These are phyloP conservation scores for Cylindrotheca closterium DNA, from an alignment of 108 stramenopile genomes.

Conservation along the genomic window DNA sequence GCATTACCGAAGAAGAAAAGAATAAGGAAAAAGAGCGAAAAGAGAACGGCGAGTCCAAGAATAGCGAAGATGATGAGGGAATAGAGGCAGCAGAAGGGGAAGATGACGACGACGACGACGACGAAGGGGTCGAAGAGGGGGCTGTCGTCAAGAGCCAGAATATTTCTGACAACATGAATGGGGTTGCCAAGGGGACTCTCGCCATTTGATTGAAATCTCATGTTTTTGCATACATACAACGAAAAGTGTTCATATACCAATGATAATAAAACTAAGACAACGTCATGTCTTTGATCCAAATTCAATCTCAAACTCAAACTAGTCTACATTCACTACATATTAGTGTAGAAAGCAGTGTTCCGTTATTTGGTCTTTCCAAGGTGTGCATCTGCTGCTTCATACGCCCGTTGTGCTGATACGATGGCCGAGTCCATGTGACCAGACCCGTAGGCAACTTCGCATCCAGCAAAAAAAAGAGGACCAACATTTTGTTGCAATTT, in stretches of 20 bases:
- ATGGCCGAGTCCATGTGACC: neutral
- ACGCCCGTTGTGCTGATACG: neutral
- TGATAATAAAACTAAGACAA: too few relatives aligned
- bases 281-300: too few relatives aligned
- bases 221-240: too few relatives aligned
- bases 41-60: neutral
- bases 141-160: neutral
- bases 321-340: too few relatives aligned
- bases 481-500: neutral
- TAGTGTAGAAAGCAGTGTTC: too few relatives aligned
- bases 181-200: too few relatives aligned
- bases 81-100: neutral
- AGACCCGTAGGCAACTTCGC: neutral
- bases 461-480: neutral
- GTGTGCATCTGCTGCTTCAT: neutral
- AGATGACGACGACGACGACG: conserved; percentile 9
- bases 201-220: too few relatives aligned
- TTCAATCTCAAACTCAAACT: too few relatives aligned
- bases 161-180: neutral
- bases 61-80: neutral
- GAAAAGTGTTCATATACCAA: too few relatives aligned
- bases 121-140: neutral
- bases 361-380: too few relatives aligned
- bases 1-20: conserved; percentile 1
- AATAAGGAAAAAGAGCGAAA: neutral